phyloP scores from a whole-genome alignment of 345 rosid genomes.

The Gossypium sturtianum region DNA sequence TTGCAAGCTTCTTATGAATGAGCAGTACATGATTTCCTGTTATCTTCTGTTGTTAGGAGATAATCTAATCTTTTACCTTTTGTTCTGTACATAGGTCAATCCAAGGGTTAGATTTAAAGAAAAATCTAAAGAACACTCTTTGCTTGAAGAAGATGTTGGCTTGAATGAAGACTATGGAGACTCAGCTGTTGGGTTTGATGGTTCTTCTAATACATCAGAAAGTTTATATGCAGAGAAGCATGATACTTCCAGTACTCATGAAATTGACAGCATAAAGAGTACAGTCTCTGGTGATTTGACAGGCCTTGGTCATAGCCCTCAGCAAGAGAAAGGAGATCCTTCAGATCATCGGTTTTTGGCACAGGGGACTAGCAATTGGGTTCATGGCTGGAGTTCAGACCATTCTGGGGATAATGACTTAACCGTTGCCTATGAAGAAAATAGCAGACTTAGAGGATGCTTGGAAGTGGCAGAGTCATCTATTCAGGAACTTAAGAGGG shows the following conservation, averaged over 20 bases:
- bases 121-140: slow-evolving; percentile 43
- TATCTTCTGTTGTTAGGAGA: background rate
- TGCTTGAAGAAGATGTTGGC: slow-evolving; percentile 42
- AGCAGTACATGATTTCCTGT: background rate
- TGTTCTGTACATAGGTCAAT: slow-evolving; percentile 40
- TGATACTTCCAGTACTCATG: slow-evolving; percentile 64
- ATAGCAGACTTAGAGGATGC: slow-evolving; percentile 66
- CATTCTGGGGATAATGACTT: slow-evolving; percentile 57
- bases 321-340: slow-evolving; percentile 46
- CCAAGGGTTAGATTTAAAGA: slow-evolving; percentile 55
- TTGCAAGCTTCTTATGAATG: background rate
- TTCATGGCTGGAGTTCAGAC: slow-evolving; percentile 74
- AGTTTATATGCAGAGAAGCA: slow-evolving; percentile 79
- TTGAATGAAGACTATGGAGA: slow-evolving; percentile 50
- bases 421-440: slow-evolving; percentile 63
- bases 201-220: slow-evolving; percentile 82
- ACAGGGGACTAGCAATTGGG: slow-evolving; percentile 51
- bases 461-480: slow-evolving; percentile 79
- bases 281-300: slow-evolving; percentile 65
- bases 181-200: slow-evolving; percentile 71
- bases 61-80: background rate
- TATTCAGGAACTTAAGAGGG: slow-evolving; percentile 61
- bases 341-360: slow-evolving; percentile 37
- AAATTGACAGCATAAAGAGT: slow-evolving; percentile 74
- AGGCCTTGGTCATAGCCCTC: slow-evolving; percentile 55